Evolutionary conservation across 2,329 filamentous ascomycete species (phyloP).

Genomic region (Cladophialophora chaetospira): DNA sequence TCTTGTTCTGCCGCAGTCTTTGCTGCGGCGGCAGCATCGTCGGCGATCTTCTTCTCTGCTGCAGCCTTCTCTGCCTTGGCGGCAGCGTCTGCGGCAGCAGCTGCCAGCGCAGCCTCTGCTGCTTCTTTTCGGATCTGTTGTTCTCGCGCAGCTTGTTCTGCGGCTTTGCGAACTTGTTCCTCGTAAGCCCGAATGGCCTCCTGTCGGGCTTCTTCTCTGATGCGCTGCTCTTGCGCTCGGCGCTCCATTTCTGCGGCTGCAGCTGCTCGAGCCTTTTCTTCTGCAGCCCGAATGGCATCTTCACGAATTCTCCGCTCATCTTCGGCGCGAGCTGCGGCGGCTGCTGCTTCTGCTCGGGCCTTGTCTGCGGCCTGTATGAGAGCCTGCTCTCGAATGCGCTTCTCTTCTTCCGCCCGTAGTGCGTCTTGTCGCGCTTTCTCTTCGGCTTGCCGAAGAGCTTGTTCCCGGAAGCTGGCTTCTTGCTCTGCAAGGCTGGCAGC

Average conservation of each 20-base stretch:
- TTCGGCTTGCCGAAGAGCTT: conserved; percentile 33
- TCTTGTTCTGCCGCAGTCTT: conserved; percentile 42
- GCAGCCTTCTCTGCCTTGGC: conserved; percentile 46
- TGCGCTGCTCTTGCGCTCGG: conserved; percentile 43
- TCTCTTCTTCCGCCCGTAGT: conserved; percentile 39
- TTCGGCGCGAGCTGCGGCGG: conserved; percentile 41
- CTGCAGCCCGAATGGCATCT: conserved; percentile 34
- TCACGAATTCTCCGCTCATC: conserved; percentile 38
- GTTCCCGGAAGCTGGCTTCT: conserved; percentile 36
- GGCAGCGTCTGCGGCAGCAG: conserved; percentile 51
- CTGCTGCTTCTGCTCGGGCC: conserved; percentile 52
- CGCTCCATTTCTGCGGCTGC: conserved; percentile 43
- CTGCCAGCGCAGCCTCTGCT: conserved; percentile 50
- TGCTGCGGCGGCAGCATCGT: conserved; percentile 43
- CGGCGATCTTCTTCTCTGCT: conserved; percentile 39
- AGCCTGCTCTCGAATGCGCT: conserved; percentile 37
- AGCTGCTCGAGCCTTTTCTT: conserved; percentile 28
- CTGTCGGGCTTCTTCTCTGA: conserved; percentile 28
- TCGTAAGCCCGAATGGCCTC: conserved; percentile 30
- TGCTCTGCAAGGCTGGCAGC: conserved; percentile 40
- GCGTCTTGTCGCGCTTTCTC: conserved; percentile 35
- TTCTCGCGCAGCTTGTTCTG: conserved; percentile 31
- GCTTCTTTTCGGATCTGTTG: conserved; percentile 37
- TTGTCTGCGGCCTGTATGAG: conserved; percentile 29
- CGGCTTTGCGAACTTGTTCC: conserved; percentile 25